Conservation (phyloP, 768 basidiomycete genomes). For the Kwoniella botswanensis region DNA sequence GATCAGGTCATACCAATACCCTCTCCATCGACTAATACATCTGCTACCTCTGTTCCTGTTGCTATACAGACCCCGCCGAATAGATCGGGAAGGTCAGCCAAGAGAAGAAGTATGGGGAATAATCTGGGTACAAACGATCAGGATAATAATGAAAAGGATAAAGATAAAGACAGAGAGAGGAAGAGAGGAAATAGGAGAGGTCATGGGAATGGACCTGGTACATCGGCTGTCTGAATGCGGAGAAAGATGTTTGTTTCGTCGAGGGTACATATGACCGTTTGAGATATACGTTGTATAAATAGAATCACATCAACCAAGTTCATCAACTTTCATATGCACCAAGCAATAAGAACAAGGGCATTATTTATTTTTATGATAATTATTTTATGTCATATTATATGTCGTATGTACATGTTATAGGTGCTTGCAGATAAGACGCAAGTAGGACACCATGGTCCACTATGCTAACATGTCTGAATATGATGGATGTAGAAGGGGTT, state of each 20-base stretch:
- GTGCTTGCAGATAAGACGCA: background rate
- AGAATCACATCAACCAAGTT: background rate
- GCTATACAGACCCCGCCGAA: constrained; percentile 7
- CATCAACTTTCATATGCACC: background rate
- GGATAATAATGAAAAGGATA: constrained; percentile 20
- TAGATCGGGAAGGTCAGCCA: constrained; percentile 27
- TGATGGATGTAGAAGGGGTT: too few relatives aligned
- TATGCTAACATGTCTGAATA: too few relatives aligned
- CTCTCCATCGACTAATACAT: background rate
- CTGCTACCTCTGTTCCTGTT: background rate
- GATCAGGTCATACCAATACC: constrained; percentile 9
- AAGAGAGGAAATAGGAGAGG: constrained; percentile 19
- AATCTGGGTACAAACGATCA: constrained; percentile 16
- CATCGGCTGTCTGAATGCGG: constrained; percentile 9
- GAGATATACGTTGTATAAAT: background rate
- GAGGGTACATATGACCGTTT: background rate
- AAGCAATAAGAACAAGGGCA: too few relatives aligned
- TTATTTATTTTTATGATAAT: background rate
- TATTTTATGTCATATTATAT: background rate
- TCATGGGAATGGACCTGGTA: constrained; percentile 21
- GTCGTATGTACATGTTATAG: background rate
- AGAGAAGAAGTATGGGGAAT: constrained; percentile 37
- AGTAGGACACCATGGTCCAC: too few relatives aligned
- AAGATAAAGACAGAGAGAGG: constrained; percentile 19
- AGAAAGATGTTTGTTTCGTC: background rate